Base-by-base conservation (phyloP, 805 yeast species). In the Suhomyces canberraensis region DNA sequence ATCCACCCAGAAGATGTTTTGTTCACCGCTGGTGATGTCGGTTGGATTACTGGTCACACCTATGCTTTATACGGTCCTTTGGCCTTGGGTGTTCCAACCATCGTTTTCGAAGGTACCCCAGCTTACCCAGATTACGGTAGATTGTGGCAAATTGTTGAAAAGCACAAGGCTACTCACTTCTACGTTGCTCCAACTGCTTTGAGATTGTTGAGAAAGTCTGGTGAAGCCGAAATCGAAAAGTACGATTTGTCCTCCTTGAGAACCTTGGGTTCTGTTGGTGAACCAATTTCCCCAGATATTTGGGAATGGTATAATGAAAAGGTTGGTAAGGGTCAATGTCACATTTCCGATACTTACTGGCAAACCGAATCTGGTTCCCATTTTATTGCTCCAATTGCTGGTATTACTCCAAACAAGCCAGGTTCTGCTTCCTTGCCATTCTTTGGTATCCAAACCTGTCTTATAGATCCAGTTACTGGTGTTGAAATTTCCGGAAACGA, bases 31-130 rank as follows among this genome's bases (percentile, higher is more conserved):
- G 95, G 93, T 57, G 95, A 85, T 64, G 83, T 85, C 36, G 95
- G 95, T 53, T 85, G 95, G 95, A 83, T 85, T 53, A 85, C 95
- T 5, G 95, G 95, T 40, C 95, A 85, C 64, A 75, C 93, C 8
- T 85, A 85, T 52, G 89, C 79, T 14, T 76, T 84, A 33, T 85
- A 85, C 58, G 95, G 95, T 39, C 95, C 95, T 25, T 69, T 85
- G 56, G 60, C 75, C 20, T 71, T 75, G 49, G 95, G 95, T 58
- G 79, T 84, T 39, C 79, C 95, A 21, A 79, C 93, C 15, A 75
- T 85, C 30, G 84, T 85, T 24, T 85, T 83, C 56, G 95, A 85
- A 68, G 90, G 91, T 47, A 85, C 95, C 11, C 95, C 95, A 26
- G 86, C 89, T 16, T 84, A 81, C 60, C 95, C 95, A 46, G 78